Evolutionary conservation across 129 eudicot genomes (phyloP), one percentile per base, ranked within the genome.

Genomic region (Glebionis coronaria): DNA sequence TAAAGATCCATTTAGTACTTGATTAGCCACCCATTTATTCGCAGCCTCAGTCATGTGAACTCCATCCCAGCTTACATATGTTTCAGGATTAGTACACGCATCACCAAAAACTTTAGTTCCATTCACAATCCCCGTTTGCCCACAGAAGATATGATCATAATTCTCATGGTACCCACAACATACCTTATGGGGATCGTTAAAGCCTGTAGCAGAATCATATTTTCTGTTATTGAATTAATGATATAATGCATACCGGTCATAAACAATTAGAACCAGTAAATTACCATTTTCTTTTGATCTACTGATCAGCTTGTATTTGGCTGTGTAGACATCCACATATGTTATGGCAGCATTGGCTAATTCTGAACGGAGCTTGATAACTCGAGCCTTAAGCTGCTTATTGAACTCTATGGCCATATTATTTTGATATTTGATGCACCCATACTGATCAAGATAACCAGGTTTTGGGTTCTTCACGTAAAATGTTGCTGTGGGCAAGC

Each of bases 41-140:
- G 88, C 97, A 40, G 90, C 86, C 74, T 86, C 81, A 27, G 93
- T 66, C 76, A 69, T 83, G 63, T 90, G 94, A 18, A 84, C 79
- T 0, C 82, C 90, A 27, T 90, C 97, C 95, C 91, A 90, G 55
- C 65, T 78, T 47, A 90, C 53, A 60, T 70, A 71, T 3, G 61
- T 29, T 2, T 65, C 56, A 13, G 95, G 91, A 21, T 75, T 40
- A 12, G 47, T 73, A 56, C 97, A 90, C 5, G 85, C 55, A 23
- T 65, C 80, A 13, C 82, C 97, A 47, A 27, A 61, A 6, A 83
- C 64, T 21, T 61, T 79, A 1, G 84, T 79, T 46, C 87, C 95
- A 51, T 86, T 85, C 46, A 78, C 71, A 7, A 40, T 72, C 25
- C 68, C 67, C 11, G 29, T 76, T 19, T 60, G 60, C 67, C 84